These are phyloP conservation scores for Ploettnerulaceae sp. DNA, from an alignment of 2,329 filamentous ascomycete genomes.

Conservation along the genomic window DNA sequence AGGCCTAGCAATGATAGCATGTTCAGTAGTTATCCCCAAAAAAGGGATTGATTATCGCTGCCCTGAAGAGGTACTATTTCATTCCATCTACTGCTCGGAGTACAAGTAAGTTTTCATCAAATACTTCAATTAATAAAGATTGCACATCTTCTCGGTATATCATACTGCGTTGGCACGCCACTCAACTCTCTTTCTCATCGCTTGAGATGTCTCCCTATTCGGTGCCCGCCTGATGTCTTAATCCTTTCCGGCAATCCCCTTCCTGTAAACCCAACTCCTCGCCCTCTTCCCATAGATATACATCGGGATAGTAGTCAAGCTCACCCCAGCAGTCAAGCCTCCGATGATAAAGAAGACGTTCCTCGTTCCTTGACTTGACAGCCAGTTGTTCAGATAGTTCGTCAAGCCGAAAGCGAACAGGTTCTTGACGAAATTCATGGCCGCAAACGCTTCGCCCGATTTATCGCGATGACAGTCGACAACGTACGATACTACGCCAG, in stretches of 20 bases:
- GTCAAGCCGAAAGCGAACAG: slow-evolving; percentile 35
- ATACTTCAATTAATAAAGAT: too few relatives aligned
- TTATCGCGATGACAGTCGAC: slow-evolving; percentile 39
- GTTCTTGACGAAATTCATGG: slow-evolving; percentile 39
- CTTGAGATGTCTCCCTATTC: too few relatives aligned
- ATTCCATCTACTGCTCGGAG: too few relatives aligned
- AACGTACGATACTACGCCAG: slow-evolving; percentile 38
- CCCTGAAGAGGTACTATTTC: too few relatives aligned
- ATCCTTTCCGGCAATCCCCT: slow-evolving; percentile 16
- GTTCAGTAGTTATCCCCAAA: too few relatives aligned
- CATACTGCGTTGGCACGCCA: too few relatives aligned
- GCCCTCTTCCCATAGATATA: slow-evolving; percentile 32
- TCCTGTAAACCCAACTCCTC: slow-evolving; percentile 24
- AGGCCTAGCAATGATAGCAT: too few relatives aligned
- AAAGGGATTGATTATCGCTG: too few relatives aligned
- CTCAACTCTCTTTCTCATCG: too few relatives aligned
- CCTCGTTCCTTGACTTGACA: slow-evolving; percentile 26
- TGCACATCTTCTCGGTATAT: too few relatives aligned
- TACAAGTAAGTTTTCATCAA: too few relatives aligned
- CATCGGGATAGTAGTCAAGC: slow-evolving; percentile 25
- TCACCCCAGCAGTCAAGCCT: slow-evolving; percentile 13
- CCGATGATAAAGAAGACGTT: slow-evolving; percentile 23
- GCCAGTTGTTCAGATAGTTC: slow-evolving; percentile 27
- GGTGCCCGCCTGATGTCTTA: too few relatives aligned
- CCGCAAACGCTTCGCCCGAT: slow-evolving; percentile 39